phyloP scores from a whole-genome alignment of 1,284 basidiomycete species.

The Melampsora larici-populina region DNA sequence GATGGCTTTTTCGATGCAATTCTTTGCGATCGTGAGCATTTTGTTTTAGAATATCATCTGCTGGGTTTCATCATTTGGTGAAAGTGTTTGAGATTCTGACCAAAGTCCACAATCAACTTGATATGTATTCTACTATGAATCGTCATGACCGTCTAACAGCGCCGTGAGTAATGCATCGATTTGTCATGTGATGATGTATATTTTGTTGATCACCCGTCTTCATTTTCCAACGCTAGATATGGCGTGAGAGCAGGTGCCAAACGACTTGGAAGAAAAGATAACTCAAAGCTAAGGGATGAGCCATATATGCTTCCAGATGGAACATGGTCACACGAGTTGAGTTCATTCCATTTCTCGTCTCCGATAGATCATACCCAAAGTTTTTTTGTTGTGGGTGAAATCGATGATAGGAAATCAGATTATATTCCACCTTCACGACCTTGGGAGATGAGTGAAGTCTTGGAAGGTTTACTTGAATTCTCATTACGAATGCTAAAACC shows the following conservation, averaged over 20 bases:
- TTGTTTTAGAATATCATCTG: neutral
- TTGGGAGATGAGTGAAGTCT: conserved; percentile 52
- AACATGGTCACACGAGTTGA: conserved; percentile 46
- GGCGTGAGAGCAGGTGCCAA: conserved; percentile 96
- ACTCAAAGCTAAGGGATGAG: conserved; percentile 50
- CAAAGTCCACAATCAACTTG: too few relatives aligned
- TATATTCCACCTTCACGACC: conserved; percentile 53
- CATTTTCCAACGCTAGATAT: conserved; percentile 57
- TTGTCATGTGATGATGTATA: conserved; percentile 7
- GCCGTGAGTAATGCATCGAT: conserved; percentile 44
- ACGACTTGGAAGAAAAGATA: conserved; percentile 68
- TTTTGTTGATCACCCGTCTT: neutral
- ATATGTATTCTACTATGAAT: conserved; percentile 51
- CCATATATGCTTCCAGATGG: conserved; percentile 53
- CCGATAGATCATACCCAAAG: neutral
- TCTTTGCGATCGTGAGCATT: conserved; percentile 69
- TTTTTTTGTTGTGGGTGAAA: neutral
- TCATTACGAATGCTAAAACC: conserved; percentile 81
- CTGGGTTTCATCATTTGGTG: neutral
- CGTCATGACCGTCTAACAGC: conserved; percentile 50
- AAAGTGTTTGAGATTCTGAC: neutral
- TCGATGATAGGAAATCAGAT: conserved; percentile 49
- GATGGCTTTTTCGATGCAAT: conserved; percentile 91
- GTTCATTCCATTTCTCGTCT: neutral
- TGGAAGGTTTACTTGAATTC: conserved; percentile 57